phyloP scores from a whole-genome alignment of 345 rosid species.

The Sapria himalayana region DNA sequence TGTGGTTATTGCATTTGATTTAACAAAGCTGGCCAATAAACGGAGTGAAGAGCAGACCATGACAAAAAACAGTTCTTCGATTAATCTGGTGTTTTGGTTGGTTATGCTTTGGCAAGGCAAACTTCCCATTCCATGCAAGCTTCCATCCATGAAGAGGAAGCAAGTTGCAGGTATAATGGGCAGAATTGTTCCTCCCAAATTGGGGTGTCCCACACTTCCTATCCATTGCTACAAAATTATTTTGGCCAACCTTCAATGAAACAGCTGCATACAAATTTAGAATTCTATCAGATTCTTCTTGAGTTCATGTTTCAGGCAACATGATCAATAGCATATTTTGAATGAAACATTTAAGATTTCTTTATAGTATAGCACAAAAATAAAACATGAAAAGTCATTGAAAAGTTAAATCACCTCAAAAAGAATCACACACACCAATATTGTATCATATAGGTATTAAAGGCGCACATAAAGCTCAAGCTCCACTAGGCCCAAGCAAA shows the following conservation, averaged over 20 bases:
- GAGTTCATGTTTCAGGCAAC: too few species aligned
- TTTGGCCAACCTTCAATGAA: slow-evolving; percentile 68
- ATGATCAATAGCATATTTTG: too few species aligned
- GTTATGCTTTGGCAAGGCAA: slow-evolving; percentile 47
- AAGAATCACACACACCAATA: too few species aligned
- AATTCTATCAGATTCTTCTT: slow-evolving; percentile 34
- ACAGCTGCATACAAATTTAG: slow-evolving; percentile 45
- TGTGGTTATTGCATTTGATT: slow-evolving; percentile 11
- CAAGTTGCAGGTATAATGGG: slow-evolving; percentile 28
- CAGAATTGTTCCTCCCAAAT: slow-evolving; percentile 30
- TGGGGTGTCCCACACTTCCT: slow-evolving; percentile 45
- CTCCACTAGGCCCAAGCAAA: too few species aligned
- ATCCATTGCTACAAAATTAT: slow-evolving; percentile 54
- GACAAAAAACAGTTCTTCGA: slow-evolving; percentile 42
- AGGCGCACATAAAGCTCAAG: too few species aligned
- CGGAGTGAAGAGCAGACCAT: slow-evolving; percentile 91
- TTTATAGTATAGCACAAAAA: too few species aligned
- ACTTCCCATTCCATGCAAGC: slow-evolving; percentile 44
- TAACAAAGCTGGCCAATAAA: slow-evolving; percentile 30
- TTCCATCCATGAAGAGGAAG: slow-evolving; percentile 65
- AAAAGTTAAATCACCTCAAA: too few species aligned
- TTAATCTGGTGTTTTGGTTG: slow-evolving; percentile 34
- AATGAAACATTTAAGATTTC: too few species aligned
- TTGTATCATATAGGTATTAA: too few species aligned
- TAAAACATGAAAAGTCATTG: too few species aligned